A percentile compares a stretch with the other conserved stretches of the same genome.
Evolutionary conservation across 2,329 filamentous ascomycete species (phyloP).

Genomic region (Pseudocercospora eumusae): DNA sequence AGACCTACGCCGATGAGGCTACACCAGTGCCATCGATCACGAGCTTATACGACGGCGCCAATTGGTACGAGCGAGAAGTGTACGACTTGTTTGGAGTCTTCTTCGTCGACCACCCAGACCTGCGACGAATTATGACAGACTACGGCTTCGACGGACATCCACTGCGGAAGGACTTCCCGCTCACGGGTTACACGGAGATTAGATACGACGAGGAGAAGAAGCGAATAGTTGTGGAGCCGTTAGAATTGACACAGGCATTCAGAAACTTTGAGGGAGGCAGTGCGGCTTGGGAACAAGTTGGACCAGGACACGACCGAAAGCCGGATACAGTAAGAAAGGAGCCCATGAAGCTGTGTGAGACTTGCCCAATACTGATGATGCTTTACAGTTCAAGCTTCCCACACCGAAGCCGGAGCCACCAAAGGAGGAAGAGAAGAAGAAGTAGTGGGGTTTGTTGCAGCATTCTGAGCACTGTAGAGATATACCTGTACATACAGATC

Average conservation of each 20-base stretch:
- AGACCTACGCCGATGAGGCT: constrained; percentile 97
- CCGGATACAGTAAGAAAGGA: constrained; percentile 61
- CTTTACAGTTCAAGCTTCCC: constrained; percentile 79
- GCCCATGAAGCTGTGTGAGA: neutral
- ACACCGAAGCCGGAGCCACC: constrained; percentile 93
- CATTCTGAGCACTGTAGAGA: constrained; percentile 17
- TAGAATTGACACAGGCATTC: constrained; percentile 97
- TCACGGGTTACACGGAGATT: constrained; percentile 97
- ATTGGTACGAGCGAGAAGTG: constrained; percentile 98
- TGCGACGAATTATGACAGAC: constrained; percentile 98
- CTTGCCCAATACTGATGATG: neutral
- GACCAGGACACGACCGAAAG: constrained; percentile 71
- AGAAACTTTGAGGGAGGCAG: constrained; percentile 86
- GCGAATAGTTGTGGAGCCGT: constrained; percentile 94
- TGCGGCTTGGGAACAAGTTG: constrained; percentile 66
- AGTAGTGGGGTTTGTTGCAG: constrained; percentile 15
- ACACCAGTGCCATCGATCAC: constrained; percentile 89
- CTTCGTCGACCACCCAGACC: constrained; percentile 91
- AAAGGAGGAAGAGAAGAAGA: constrained; percentile 87
- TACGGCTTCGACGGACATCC: constrained; percentile 99
- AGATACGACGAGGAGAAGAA: constrained; percentile 99
- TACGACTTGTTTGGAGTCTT: constrained; percentile 98
- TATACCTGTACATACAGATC: constrained; percentile 21
- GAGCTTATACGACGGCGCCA: constrained; percentile 85
- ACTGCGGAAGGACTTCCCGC: constrained; percentile 93